phyloP scores from a whole-genome alignment of 345 rosid species.

The Triadica sebifera region DNA sequence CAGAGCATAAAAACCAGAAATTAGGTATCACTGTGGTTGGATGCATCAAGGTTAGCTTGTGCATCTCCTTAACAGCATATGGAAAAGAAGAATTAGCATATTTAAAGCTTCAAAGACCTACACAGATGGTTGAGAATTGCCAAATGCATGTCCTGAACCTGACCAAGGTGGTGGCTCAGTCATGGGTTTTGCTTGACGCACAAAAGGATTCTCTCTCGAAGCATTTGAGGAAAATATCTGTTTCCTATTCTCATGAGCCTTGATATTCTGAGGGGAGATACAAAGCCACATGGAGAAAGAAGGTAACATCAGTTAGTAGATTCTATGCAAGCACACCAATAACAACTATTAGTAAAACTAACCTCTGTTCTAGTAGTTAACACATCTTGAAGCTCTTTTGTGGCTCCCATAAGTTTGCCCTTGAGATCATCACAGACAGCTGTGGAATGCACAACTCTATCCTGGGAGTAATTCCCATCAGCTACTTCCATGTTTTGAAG shows the following conservation, averaged over 20 bases:
- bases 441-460: slow-evolving; percentile 67
- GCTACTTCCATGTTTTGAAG: slow-evolving; percentile 77
- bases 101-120: slow-evolving; percentile 28
- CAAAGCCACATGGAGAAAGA: neutral
- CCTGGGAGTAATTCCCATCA: slow-evolving; percentile 72
- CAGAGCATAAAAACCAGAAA: neutral
- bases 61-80: neutral
- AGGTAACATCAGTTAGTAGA: neutral
- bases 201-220: slow-evolving; percentile 51
- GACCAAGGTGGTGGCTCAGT: slow-evolving; percentile 95
- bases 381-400: slow-evolving; percentile 75
- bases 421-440: slow-evolving; percentile 84
- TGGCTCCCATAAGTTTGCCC: slow-evolving; percentile 75
- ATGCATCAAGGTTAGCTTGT: neutral
- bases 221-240: slow-evolving; percentile 73
- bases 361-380: slow-evolving; percentile 89
- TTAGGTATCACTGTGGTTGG: neutral
- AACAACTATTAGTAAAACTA: slow-evolving; percentile 4
- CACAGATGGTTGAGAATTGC: slow-evolving; percentile 43
- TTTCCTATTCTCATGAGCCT: slow-evolving; percentile 86
- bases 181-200: slow-evolving; percentile 41
- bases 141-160: slow-evolving; percentile 45
- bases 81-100: neutral
- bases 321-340: slow-evolving; percentile 7
- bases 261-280: slow-evolving; percentile 58